Conservation (phyloP, 805 yeast genomes). For the Brettanomyces anomalus region DNA sequence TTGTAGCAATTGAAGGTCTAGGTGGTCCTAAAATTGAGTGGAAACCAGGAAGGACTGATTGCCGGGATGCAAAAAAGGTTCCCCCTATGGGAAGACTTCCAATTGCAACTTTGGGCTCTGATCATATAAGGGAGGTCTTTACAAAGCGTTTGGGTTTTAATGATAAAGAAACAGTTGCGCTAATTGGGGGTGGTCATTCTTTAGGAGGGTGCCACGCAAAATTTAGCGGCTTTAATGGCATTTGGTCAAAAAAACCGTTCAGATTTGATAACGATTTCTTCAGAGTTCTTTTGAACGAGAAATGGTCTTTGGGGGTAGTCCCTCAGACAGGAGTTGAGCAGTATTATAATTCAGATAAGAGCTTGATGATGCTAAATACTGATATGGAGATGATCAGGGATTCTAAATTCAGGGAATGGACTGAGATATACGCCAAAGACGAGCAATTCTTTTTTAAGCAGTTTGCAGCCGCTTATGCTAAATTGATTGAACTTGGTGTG, state of each 20-base stretch:
- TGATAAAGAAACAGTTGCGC: slow-evolving; percentile 65
- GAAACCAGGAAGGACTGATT: slow-evolving; percentile 76
- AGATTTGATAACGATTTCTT: slow-evolving; percentile 36
- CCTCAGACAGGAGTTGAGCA: slow-evolving; percentile 35
- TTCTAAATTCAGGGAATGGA: slow-evolving; percentile 50
- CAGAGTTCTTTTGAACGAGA: slow-evolving; percentile 40
- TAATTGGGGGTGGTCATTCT: slow-evolving; percentile 71
- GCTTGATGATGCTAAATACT: slow-evolving; percentile 79
- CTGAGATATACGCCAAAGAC: slow-evolving; percentile 59
- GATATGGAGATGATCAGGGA: slow-evolving; percentile 61
- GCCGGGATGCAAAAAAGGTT: slow-evolving; percentile 35
- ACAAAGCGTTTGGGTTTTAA: slow-evolving; percentile 51
- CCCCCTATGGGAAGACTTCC: slow-evolving; percentile 71
- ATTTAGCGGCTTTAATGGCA: slow-evolving; percentile 40
- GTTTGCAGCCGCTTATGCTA: slow-evolving; percentile 59
- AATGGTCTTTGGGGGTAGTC: slow-evolving; percentile 28
- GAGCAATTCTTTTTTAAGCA: slow-evolving; percentile 52
- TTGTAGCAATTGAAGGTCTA: slow-evolving; percentile 66
- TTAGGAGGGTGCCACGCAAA: slow-evolving; percentile 66
- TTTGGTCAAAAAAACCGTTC: slow-evolving; percentile 35
- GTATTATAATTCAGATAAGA: slow-evolving; percentile 27
- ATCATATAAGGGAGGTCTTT: slow-evolving; percentile 58
- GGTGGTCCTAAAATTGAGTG: slow-evolving; percentile 74
- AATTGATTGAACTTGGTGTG: slow-evolving; percentile 44
- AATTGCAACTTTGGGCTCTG: slow-evolving; percentile 55